A percentile compares a stretch with the other conserved stretches of the same genome.
These are phyloP conservation scores for Penstemon barbatus DNA, from an alignment of 257 asterid genomes.

Conservation along the genomic window DNA sequence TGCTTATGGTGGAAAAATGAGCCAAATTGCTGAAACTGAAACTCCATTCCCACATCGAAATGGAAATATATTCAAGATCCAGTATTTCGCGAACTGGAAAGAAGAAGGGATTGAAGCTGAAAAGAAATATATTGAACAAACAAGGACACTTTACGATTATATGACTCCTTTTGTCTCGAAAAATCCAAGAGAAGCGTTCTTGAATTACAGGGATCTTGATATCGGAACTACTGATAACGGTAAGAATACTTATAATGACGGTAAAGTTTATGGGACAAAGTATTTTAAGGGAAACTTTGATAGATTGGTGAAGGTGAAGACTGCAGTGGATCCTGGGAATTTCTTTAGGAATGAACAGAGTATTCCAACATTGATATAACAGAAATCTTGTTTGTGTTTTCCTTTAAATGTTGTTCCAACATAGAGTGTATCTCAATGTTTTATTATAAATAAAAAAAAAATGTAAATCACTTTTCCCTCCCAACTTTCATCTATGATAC, in stretches of 20 bases:
- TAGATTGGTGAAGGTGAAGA: slow-evolving; percentile 30
- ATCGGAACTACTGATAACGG: slow-evolving; percentile 25
- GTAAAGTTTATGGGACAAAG: slow-evolving; percentile 26
- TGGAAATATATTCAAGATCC: slow-evolving; percentile 35
- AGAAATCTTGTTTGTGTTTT: no score
- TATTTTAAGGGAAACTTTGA: slow-evolving; percentile 30
- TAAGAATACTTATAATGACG: slow-evolving; percentile 17
- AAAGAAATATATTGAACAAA: slow-evolving; percentile 16
- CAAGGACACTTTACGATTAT: slow-evolving; percentile 6
- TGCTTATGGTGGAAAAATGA: slow-evolving; percentile 38
- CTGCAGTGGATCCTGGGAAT: slow-evolving; percentile 29
- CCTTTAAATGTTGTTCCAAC: no score
- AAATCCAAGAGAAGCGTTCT: slow-evolving; percentile 25
- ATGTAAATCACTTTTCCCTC: no score
- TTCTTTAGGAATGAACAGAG: slow-evolving; percentile 33
- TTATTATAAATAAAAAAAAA: no score
- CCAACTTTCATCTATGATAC: no score
- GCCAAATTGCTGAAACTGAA: slow-evolving; percentile 19
- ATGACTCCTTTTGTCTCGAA: slow-evolving; percentile 32
- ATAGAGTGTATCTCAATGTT: no score
- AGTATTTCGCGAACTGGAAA: slow-evolving; percentile 29
- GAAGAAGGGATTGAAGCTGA: slow-evolving; percentile 10
- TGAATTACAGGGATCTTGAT: slow-evolving; percentile 35
- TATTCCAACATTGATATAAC: slow-evolving; percentile 4
- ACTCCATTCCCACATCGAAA: slow-evolving; percentile 40